These are phyloP conservation scores for Phaseolus lunatus DNA, from an alignment of 306 rosid species.

Conservation along the genomic window DNA sequence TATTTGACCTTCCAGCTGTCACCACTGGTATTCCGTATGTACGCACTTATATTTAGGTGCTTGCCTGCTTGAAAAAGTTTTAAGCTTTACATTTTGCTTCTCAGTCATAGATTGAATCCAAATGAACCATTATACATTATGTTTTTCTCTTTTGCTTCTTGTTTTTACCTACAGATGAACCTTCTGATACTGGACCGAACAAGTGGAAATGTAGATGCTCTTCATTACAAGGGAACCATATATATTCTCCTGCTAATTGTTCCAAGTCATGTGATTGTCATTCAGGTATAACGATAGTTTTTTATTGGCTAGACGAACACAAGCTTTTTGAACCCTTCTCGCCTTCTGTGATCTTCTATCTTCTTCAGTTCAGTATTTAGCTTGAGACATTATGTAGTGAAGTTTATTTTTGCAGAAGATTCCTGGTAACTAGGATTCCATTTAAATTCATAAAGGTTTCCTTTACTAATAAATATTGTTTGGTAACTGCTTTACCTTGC, in stretches of 20 bases:
- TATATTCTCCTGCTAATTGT: slow-evolving; percentile 68
- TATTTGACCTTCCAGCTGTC: not conserved
- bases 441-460: slow-evolving; percentile 7
- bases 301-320: slow-evolving; percentile 39
- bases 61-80: not conserved
- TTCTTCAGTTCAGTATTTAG: slow-evolving; percentile 2
- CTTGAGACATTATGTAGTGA: slow-evolving; percentile 14
- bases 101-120: slow-evolving; percentile 9
- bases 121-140: slow-evolving; percentile 25
- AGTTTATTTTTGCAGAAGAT: not conserved
- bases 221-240: slow-evolving; percentile 57
- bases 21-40: not conserved
- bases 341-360: not conserved
- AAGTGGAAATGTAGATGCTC: slow-evolving; percentile 84
- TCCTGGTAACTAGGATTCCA: not conserved
- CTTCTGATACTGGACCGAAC: slow-evolving; percentile 53
- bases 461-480: slow-evolving; percentile 17
- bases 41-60: not conserved
- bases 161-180: slow-evolving; percentile 58
- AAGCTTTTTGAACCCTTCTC: slow-evolving; percentile 18
- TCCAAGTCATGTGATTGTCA: slow-evolving; percentile 85
- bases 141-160: slow-evolving; percentile 37
- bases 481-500: slow-evolving; percentile 41
- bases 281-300: slow-evolving; percentile 64
- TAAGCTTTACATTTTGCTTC: slow-evolving; percentile 18